These are phyloP conservation scores for Scheffersomyces stipitis DNA, from an alignment of 805 yeast genomes.

Conservation along the genomic window DNA sequence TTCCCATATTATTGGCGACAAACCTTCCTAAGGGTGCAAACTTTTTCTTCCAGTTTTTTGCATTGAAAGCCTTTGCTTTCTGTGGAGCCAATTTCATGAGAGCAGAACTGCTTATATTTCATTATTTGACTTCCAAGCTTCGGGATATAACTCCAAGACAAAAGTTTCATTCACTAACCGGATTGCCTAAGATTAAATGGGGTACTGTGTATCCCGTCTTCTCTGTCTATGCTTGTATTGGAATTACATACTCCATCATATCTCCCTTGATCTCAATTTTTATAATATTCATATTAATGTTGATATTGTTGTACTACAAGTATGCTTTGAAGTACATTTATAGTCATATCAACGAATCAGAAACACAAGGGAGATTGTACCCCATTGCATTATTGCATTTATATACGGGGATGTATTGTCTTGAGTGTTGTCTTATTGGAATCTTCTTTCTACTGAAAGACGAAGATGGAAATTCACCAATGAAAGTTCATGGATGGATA, in stretches of 20 bases:
- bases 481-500: slow-evolving; percentile 48
- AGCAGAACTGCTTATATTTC: slow-evolving; percentile 48
- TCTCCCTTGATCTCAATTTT: slow-evolving; percentile 75
- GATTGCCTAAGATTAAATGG: slow-evolving; percentile 58
- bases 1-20: slow-evolving; percentile 69
- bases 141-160: slow-evolving; percentile 63
- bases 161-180: slow-evolving; percentile 44
- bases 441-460: slow-evolving; percentile 63
- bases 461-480: slow-evolving; percentile 41
- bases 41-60: slow-evolving; percentile 76
- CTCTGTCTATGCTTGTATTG: slow-evolving; percentile 76
- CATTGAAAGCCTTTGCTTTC: slow-evolving; percentile 73
- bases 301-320: slow-evolving; percentile 64
- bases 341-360: slow-evolving; percentile 51
- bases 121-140: slow-evolving; percentile 32
- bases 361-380: slow-evolving; percentile 68
- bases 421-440: slow-evolving; percentile 78
- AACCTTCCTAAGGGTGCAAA: slow-evolving; percentile 85
- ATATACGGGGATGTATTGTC: slow-evolving; percentile 77
- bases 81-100: slow-evolving; percentile 72
- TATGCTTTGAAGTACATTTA: slow-evolving; percentile 63
- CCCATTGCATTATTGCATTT: slow-evolving; percentile 75
- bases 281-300: slow-evolving; percentile 52
- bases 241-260: slow-evolving; percentile 72
- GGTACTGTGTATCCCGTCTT: slow-evolving; percentile 77